Conservation (phyloP, 768 basidiomycete species). For the Mrakia blollopis region DNA sequence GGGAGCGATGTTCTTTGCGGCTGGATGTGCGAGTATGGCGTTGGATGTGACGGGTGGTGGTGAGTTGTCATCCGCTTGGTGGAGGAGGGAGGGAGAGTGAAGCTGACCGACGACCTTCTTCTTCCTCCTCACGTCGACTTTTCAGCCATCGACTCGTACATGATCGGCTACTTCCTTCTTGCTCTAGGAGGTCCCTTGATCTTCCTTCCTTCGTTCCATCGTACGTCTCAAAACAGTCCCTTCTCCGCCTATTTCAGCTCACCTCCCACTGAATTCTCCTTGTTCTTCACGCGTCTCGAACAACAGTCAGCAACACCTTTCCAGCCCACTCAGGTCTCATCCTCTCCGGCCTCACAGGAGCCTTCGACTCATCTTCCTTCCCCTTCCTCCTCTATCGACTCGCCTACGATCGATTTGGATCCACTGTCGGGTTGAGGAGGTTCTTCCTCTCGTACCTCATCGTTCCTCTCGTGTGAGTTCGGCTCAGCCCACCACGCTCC, state of each 20-base stretch:
- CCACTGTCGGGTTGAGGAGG: conserved; percentile 34
- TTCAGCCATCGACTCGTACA: conserved; percentile 42
- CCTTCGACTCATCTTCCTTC: conserved; percentile 46
- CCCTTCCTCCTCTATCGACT: conserved; percentile 44
- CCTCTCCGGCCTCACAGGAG: conserved; percentile 46
- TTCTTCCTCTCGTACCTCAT: conserved; percentile 45
- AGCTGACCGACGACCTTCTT: not conserved
- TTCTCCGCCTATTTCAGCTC: not conserved
- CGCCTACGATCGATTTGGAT: conserved; percentile 35
- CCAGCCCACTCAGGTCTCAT: conserved; percentile 45
- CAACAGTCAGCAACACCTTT: conserved; percentile 46
- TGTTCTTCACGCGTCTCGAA: not conserved
- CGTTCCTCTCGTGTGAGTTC: conserved; percentile 42
- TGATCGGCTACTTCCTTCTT: conserved; percentile 44
- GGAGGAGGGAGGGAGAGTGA: not conserved
- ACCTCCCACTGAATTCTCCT: not conserved
- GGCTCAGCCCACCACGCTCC: not conserved
- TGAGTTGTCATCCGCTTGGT: conserved; percentile 25
- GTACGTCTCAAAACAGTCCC: conserved; percentile 34
- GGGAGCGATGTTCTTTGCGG: conserved; percentile 42
- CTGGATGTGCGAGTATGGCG: conserved; percentile 33
- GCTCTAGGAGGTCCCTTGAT: conserved; percentile 47
- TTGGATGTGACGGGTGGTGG: conserved; percentile 41
- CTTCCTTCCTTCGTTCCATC: conserved; percentile 47
- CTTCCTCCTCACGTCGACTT: not conserved